These are phyloP conservation scores for Drechslerella dactyloides DNA, from an alignment of 2,329 filamentous ascomycete species.

Conservation along the genomic window DNA sequence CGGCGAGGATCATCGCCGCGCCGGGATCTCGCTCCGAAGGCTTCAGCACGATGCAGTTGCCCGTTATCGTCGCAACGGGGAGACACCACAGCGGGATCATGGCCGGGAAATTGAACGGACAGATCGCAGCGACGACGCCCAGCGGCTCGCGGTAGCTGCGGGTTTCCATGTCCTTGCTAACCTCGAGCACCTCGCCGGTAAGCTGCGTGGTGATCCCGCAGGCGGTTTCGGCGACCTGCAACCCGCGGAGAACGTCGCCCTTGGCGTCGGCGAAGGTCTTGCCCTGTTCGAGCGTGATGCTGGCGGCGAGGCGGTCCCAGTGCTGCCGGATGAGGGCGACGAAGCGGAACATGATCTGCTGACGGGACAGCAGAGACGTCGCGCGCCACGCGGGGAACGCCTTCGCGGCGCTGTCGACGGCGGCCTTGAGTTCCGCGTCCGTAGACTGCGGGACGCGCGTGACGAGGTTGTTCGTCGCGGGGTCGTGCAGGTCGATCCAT, in stretches of 20 bases:
- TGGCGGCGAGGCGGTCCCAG: conserved; percentile 82
- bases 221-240: conserved; percentile 83
- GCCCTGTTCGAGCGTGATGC: conserved; percentile 85
- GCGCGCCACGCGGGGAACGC: conserved; percentile 76
- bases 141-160: conserved; percentile 80
- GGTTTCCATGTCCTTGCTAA: conserved; percentile 89
- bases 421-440: conserved; percentile 75
- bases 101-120: conserved; percentile 88
- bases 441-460: conserved; percentile 84
- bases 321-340: conserved; percentile 79
- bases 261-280: conserved; percentile 85
- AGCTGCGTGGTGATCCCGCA: conserved; percentile 80
- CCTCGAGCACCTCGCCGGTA: conserved; percentile 82
- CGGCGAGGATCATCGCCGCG: conserved; percentile 82
- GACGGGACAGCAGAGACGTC: conserved; percentile 74
- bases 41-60: conserved; percentile 84
- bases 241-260: conserved; percentile 79
- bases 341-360: conserved; percentile 89
- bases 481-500: conserved; percentile 81
- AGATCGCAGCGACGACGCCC: conserved; percentile 81
- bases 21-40: conserved; percentile 85
- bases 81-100: conserved; percentile 95
- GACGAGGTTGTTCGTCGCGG: conserved; percentile 83
- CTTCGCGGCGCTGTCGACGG: conserved; percentile 75
- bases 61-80: conserved; percentile 80